phyloP scores from a whole-genome alignment of 768 basidiomycete genomes.

The Hericium alpestre region DNA sequence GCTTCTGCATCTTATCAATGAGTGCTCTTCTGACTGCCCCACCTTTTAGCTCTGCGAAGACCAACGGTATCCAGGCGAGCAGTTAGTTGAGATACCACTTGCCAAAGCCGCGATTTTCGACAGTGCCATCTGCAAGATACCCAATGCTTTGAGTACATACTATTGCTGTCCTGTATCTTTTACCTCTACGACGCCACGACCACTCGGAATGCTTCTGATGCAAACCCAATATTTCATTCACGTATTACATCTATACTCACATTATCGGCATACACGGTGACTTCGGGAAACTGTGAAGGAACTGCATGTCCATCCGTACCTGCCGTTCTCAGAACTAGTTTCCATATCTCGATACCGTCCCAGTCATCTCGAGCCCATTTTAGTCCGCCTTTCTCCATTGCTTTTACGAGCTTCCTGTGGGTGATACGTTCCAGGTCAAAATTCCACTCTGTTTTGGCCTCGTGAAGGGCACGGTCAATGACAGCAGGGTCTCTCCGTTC shows the following conservation, averaged over 20 bases:
- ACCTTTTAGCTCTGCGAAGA: neutral
- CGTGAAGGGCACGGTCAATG: conserved; percentile 44
- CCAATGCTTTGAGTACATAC: neutral
- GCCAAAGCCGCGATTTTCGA: neutral
- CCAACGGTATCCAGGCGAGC: neutral
- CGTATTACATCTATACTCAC: no score
- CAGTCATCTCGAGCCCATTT: conserved; percentile 62
- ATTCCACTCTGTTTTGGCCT: conserved; percentile 44
- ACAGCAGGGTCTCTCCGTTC: conserved; percentile 69
- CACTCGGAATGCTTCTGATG: no score
- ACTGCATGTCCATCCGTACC: no score
- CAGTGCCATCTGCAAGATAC: neutral
- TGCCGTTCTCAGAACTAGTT: conserved; percentile 16
- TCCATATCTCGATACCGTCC: conserved; percentile 80
- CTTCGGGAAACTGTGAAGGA: no score
- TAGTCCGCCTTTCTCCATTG: conserved; percentile 45
- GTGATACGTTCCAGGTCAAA: conserved; percentile 52
- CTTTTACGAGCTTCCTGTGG: conserved; percentile 46
- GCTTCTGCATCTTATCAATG: neutral
- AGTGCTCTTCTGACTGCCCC: neutral
- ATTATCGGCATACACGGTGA: no score
- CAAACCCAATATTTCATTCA: no score
- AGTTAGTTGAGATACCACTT: neutral
- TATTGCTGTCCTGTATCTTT: neutral
- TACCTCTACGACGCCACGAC: neutral